phyloP scores from a whole-genome alignment of 139 green algal genomes.

The Tetradesmus obliquus region DNA sequence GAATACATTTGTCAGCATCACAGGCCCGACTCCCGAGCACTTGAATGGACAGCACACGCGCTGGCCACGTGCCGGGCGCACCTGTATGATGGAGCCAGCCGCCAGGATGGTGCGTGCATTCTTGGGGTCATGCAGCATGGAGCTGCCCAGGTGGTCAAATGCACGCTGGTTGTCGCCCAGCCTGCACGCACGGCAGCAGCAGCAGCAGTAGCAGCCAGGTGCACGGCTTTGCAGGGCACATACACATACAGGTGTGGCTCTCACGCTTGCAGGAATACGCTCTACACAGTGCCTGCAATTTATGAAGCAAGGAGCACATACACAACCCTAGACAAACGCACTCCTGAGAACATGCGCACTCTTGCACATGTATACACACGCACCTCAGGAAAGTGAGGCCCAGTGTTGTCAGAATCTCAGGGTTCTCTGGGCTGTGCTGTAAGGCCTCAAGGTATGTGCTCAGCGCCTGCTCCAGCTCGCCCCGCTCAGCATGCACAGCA shows the following conservation, averaged over 20 bases:
- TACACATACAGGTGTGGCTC: not conserved
- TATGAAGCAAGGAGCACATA: not conserved
- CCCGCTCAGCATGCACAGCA: constrained; percentile 29
- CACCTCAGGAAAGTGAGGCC: constrained; percentile 81
- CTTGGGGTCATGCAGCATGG: constrained; percentile 72
- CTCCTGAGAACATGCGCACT: not conserved
- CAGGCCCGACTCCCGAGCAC: no score
- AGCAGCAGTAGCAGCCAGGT: no score
- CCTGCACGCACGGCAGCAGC: constrained; percentile 37
- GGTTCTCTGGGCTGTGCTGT: constrained; percentile 78
- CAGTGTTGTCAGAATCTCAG: constrained; percentile 80
- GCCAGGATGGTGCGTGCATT: constrained; percentile 84
- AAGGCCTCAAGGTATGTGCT: constrained; percentile 65
- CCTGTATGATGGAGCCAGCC: constrained; percentile 83
- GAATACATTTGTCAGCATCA: no score
- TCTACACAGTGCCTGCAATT: not conserved
- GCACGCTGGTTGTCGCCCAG: constrained; percentile 75
- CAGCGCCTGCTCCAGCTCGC: constrained; percentile 38
- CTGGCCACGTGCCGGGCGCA: not conserved
- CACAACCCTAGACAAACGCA: not conserved
- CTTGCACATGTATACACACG: not conserved
- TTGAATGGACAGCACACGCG: no score
- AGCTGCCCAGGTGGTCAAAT: constrained; percentile 78
- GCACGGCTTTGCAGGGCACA: not conserved
- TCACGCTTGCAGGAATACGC: not conserved